Percentiles rank a stretch among this genome's conserved stretches.
These are phyloP conservation scores for Vaccinium darrowii DNA, from an alignment of 148 eudicot genomes.

Conservation along the genomic window DNA sequence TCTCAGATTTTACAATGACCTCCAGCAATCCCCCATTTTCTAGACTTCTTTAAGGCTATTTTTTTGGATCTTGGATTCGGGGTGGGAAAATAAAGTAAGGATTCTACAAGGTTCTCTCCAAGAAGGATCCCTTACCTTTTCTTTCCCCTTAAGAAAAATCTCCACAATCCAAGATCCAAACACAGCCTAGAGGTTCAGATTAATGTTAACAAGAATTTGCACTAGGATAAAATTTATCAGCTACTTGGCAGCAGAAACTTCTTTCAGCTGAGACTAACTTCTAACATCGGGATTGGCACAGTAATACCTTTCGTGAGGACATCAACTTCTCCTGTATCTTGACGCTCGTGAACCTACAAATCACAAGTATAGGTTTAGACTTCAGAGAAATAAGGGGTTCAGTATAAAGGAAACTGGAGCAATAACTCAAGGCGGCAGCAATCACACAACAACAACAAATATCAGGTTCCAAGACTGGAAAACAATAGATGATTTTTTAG, in stretches of 20 bases:
- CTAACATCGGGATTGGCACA: background rate
- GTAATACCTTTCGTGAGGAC: conserved; percentile 45
- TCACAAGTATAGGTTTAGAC: background rate
- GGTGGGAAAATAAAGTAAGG: background rate
- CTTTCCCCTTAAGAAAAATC: background rate
- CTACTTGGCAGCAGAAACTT: background rate
- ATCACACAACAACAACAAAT: background rate
- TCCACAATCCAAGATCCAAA: background rate
- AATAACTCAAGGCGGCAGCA: background rate
- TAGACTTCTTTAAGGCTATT: background rate
- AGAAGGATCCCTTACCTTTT: background rate
- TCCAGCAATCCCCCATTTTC: background rate
- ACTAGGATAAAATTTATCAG: background rate
- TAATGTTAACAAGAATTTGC: background rate
- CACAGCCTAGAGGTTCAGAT: conserved; percentile 1
- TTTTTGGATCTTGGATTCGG: background rate
- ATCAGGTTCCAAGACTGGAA: background rate
- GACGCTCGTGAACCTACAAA: conserved; percentile 47
- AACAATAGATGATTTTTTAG: background rate
- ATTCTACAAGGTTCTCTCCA: background rate
- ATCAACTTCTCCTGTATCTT: conserved; percentile 46
- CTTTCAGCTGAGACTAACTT: conserved; percentile 10
- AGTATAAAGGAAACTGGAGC: background rate
- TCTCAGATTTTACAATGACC: background rate
- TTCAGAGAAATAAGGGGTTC: background rate